A percentile compares a stretch with the other conserved stretches of the same genome.
Evolutionary conservation across 2,329 filamentous ascomycete species (phyloP).

Genomic region (Penicillium italicum): DNA sequence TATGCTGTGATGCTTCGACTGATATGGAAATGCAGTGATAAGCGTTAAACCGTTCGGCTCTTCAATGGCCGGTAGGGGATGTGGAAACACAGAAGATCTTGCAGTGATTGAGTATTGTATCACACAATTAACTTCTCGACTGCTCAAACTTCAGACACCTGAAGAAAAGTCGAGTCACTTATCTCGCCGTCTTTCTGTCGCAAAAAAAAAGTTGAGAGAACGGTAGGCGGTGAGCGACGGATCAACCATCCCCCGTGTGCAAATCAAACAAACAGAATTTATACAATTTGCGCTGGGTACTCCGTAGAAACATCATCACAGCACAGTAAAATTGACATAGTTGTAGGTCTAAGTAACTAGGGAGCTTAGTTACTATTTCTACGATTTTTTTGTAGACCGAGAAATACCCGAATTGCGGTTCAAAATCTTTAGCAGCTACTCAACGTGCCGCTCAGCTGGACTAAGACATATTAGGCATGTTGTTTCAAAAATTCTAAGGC

Average conservation of each 20-base stretch:
- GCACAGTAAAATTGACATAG: background rate
- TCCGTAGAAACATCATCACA: background rate
- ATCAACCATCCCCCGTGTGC: constrained; percentile 10
- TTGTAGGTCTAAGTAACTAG: background rate
- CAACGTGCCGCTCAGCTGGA: background rate
- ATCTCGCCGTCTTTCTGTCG: constrained; percentile 6
- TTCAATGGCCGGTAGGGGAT: background rate
- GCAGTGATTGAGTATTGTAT: background rate
- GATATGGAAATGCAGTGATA: constrained; percentile 12
- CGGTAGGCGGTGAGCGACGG: constrained; percentile 15
- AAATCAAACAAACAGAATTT: constrained; percentile 27
- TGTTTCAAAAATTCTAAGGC: background rate
- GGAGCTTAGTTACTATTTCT: background rate
- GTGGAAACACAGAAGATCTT: background rate
- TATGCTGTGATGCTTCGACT: constrained; percentile 7
- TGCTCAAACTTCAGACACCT: constrained; percentile 9
- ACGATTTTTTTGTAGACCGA: no score
- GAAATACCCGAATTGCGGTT: background rate
- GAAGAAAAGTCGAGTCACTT: constrained; percentile 11
- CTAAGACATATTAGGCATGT: background rate
- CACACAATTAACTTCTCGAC: background rate
- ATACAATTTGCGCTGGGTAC: background rate
- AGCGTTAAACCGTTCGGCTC: constrained; percentile 7
- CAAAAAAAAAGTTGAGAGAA: constrained; percentile 24
- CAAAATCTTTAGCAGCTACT: background rate